Percentiles rank a stretch among this genome's conserved stretches.
These are phyloP conservation scores for Lactarius tabidus DNA, from an alignment of 768 basidiomycete genomes.

Conservation along the genomic window DNA sequence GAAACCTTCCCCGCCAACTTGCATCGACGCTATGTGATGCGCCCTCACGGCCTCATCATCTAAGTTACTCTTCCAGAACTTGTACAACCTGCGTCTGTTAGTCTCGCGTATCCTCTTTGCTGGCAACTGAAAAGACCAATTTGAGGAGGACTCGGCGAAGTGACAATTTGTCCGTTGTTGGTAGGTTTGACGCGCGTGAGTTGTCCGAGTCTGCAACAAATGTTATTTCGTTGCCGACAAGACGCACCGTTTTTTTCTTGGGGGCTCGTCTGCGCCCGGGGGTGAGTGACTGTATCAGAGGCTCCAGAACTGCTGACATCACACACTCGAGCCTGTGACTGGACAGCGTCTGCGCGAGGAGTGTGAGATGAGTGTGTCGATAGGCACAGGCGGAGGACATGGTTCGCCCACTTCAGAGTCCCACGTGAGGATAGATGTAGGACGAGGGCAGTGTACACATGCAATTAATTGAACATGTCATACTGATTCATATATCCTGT, in stretches of 20 bases:
- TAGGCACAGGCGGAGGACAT: constrained; percentile 41
- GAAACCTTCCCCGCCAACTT: constrained; percentile 8
- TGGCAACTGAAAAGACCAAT: constrained; percentile 68
- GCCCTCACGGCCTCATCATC: constrained; percentile 44
- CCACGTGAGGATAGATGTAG: constrained; percentile 62
- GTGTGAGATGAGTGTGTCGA: constrained; percentile 52
- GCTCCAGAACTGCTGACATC: constrained; percentile 61
- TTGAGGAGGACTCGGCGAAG: constrained; percentile 56
- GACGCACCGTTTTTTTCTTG: constrained; percentile 44
- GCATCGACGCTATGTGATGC: constrained; percentile 24
- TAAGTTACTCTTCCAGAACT: constrained; percentile 62
- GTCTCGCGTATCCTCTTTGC: constrained; percentile 68
- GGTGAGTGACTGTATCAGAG: constrained; percentile 58
- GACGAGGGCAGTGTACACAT: too few relatives aligned
- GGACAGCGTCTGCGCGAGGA: constrained; percentile 67
- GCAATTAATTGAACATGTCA: too few relatives aligned
- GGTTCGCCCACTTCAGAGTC: constrained; percentile 21
- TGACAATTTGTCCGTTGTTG: constrained; percentile 31
- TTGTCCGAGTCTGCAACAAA: constrained; percentile 49
- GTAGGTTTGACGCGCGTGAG: constrained; percentile 46
- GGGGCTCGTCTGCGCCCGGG: constrained; percentile 34
- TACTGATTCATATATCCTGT: too few relatives aligned
- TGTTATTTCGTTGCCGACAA: constrained; percentile 39
- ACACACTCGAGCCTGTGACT: constrained; percentile 70
- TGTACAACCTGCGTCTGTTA: constrained; percentile 81